Conservation (phyloP, 495 filamentous ascomycete species). For the Podospora anserina region DNA sequence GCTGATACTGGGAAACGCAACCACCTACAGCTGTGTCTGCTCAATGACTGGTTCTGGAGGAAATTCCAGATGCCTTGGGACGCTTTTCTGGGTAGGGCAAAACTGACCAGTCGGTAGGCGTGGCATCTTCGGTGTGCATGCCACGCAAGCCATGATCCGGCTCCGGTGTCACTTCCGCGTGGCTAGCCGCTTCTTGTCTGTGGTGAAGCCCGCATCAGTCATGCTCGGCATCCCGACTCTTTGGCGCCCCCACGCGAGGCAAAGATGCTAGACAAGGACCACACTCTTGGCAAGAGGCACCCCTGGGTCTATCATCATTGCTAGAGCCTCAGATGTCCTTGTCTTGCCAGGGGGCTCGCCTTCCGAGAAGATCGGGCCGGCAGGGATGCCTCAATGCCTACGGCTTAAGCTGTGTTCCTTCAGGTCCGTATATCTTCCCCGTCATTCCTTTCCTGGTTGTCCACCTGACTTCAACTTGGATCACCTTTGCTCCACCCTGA, state of each 20-base stretch:
- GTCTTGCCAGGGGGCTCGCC: neutral
- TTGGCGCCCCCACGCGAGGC: slow-evolving; percentile 15
- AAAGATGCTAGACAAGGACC: slow-evolving; percentile 10
- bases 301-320: neutral
- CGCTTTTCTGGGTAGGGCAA: neutral
- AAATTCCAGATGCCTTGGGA: neutral
- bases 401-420: neutral
- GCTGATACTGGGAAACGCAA: neutral
- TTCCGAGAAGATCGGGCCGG: neutral
- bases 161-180: slow-evolving; percentile 7
- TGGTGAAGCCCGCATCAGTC: neutral
- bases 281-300: neutral
- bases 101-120: slow-evolving; percentile 9
- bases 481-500: neutral
- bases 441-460: neutral
- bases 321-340: slow-evolving; percentile 5
- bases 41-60: neutral
- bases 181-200: slow-evolving; percentile 6
- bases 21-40: neutral
- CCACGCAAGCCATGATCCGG: slow-evolving; percentile 14
- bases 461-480: neutral
- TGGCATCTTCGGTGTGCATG: slow-evolving; percentile 5
- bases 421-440: neutral
- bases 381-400: neutral
- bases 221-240: slow-evolving; percentile 2